phyloP scores from a whole-genome alignment of 805 yeast genomes.

The Lipomyces spencermartinsiae region DNA sequence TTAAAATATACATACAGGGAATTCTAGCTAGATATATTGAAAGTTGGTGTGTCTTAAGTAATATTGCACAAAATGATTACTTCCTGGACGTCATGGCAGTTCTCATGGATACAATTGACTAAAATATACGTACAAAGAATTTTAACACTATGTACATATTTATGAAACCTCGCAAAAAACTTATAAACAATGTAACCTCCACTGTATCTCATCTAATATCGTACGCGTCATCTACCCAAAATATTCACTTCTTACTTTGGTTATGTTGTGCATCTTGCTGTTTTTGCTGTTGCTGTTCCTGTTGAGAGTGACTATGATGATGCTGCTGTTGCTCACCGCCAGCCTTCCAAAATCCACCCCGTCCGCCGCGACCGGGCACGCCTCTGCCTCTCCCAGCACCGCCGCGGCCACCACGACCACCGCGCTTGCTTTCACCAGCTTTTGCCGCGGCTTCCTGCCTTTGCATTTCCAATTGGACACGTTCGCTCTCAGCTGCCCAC shows the following conservation, averaged over 20 bases:
- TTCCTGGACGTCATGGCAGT: neutral
- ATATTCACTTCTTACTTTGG: neutral
- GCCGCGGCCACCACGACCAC: neutral
- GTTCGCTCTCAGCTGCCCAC: slow-evolving; percentile 80
- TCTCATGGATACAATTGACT: neutral
- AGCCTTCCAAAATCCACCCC: neutral
- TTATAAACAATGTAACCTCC: neutral
- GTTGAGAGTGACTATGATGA: neutral
- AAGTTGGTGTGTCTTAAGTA: neutral
- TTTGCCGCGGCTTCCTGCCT: slow-evolving; percentile 22
- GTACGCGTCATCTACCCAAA: neutral
- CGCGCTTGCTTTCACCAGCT: neutral
- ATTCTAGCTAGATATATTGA: neutral
- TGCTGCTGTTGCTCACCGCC: neutral
- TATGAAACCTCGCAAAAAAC: neutral
- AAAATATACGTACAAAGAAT: neutral
- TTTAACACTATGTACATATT: neutral
- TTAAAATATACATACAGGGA: neutral
- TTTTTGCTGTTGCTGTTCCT: neutral
- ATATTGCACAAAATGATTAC: neutral
- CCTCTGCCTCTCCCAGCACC: slow-evolving; percentile 11
- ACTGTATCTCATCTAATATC: neutral
- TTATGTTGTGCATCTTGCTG: neutral
- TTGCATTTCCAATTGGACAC: slow-evolving; percentile 37
- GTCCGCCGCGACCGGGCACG: neutral